These are phyloP conservation scores for Epichloe festucae DNA, from an alignment of 2,329 filamentous ascomycete genomes.

Conservation along the genomic window DNA sequence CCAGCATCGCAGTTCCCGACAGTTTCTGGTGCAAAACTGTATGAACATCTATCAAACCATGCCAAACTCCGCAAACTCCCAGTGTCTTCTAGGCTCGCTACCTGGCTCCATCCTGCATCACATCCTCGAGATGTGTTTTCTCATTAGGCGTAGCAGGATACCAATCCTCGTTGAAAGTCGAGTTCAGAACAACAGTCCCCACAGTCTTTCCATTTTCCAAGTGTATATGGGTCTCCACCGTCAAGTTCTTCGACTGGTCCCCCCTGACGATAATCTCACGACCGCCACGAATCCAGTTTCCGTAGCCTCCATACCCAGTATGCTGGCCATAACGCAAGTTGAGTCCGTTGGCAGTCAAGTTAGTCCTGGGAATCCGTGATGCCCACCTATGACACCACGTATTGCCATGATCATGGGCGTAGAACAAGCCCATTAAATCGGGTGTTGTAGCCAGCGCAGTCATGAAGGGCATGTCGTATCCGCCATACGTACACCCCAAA, in stretches of 20 bases:
- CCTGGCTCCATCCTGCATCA: too few species aligned
- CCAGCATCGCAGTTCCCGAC: too few species aligned
- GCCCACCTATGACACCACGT: slow-evolving; percentile 44
- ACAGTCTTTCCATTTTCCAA: slow-evolving; percentile 37
- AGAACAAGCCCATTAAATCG: slow-evolving; percentile 45
- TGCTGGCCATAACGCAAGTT: slow-evolving; percentile 49
- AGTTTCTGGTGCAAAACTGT: too few species aligned
- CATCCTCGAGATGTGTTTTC: slow-evolving; percentile 9
- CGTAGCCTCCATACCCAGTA: slow-evolving; percentile 58
- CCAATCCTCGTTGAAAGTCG: slow-evolving; percentile 39
- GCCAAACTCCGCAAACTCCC: too few species aligned
- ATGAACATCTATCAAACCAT: too few species aligned
- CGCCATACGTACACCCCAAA: slow-evolving; percentile 27
- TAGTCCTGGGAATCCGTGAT: slow-evolving; percentile 19
- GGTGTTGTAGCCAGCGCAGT: slow-evolving; percentile 38
- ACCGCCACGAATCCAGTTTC: slow-evolving; percentile 47
- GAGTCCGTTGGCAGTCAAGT: slow-evolving; percentile 26
- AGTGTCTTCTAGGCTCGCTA: too few species aligned
- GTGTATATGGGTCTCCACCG: slow-evolving; percentile 46
- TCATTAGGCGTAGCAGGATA: slow-evolving; percentile 30
- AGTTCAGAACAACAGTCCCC: slow-evolving; percentile 37
- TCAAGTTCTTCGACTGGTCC: slow-evolving; percentile 25
- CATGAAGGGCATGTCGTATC: slow-evolving; percentile 50
- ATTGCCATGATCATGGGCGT: slow-evolving; percentile 53
- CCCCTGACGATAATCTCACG: slow-evolving; percentile 37